Evolutionary conservation across 139 green algal genomes (phyloP).

Genomic region (Coelastrella sp.): DNA sequence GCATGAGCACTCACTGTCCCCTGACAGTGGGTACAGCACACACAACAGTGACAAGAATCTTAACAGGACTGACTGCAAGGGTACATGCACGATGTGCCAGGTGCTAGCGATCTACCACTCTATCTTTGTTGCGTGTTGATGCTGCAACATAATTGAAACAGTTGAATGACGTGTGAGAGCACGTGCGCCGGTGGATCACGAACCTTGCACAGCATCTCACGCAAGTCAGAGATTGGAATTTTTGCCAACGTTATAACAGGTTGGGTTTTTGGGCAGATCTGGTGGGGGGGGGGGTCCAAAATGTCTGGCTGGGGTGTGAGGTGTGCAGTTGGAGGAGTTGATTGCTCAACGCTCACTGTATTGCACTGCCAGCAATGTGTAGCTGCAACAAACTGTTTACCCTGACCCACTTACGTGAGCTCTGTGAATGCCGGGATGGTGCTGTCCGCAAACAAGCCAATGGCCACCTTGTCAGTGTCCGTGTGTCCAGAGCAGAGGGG

Average conservation of each 20-base stretch:
- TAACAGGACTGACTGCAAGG: no score
- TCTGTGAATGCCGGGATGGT: conserved; percentile 73
- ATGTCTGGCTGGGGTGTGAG: conserved; percentile 41
- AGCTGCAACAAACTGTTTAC: neutral
- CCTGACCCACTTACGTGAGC: conserved; percentile 83
- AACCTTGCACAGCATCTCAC: neutral
- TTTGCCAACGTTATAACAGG: neutral
- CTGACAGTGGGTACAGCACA: no score
- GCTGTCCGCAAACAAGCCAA: conserved; percentile 83
- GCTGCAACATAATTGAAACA: no score
- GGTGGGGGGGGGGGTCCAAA: conserved; percentile 24
- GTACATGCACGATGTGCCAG: no score
- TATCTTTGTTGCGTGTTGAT: no score
- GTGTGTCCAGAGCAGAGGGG: conserved; percentile 84
- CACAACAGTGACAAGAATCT: no score
- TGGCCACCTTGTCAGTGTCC: conserved; percentile 65
- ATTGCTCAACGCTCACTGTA: conserved; percentile 26
- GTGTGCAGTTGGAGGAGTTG: conserved; percentile 52
- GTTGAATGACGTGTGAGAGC: no score
- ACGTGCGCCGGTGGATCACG: no score
- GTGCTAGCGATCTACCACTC: no score
- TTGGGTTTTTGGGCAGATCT: neutral
- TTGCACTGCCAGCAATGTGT: no score
- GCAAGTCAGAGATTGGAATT: neutral
- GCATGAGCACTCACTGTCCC: no score